These are phyloP conservation scores for Phalaenopsis aphrodite DNA, from an alignment of 106 monocot species.

Conservation along the genomic window DNA sequence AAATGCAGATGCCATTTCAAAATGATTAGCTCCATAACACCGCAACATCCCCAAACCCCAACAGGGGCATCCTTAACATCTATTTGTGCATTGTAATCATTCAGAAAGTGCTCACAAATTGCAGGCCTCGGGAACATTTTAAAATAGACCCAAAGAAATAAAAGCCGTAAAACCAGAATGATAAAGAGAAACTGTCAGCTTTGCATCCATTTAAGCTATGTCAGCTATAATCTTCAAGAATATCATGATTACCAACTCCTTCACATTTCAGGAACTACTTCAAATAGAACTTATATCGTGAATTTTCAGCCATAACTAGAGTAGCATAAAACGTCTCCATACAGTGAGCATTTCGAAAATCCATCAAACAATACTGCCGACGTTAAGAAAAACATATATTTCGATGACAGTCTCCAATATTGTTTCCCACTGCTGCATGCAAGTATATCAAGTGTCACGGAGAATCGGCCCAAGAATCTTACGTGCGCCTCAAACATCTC, in stretches of 20 bases:
- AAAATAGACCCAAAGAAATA: background rate
- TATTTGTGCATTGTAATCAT: background rate
- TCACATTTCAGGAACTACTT: background rate
- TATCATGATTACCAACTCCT: background rate
- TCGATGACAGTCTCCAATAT: background rate
- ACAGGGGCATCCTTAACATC: background rate
- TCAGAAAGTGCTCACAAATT: background rate
- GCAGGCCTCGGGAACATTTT: background rate
- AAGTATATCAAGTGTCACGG: background rate
- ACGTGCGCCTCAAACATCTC: constrained; percentile 25
- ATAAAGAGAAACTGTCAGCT: too few relatives aligned
- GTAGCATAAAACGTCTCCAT: background rate
- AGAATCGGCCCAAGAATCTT: constrained; percentile 6
- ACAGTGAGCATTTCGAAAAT: background rate
- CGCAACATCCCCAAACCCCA: background rate
- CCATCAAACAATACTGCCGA: background rate
- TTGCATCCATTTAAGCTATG: too few relatives aligned
- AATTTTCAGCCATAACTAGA: background rate
- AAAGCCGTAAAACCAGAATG: too few relatives aligned
- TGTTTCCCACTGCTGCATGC: background rate
- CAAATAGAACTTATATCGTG: background rate
- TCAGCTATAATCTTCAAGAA: background rate
- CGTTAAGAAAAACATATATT: background rate
- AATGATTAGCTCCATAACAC: background rate
- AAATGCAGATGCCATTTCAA: background rate